Evolutionary conservation across 768 basidiomycete genomes (phyloP), one percentile per base, ranked within the genome.

Genomic region (Pleurotus platypus): DNA sequence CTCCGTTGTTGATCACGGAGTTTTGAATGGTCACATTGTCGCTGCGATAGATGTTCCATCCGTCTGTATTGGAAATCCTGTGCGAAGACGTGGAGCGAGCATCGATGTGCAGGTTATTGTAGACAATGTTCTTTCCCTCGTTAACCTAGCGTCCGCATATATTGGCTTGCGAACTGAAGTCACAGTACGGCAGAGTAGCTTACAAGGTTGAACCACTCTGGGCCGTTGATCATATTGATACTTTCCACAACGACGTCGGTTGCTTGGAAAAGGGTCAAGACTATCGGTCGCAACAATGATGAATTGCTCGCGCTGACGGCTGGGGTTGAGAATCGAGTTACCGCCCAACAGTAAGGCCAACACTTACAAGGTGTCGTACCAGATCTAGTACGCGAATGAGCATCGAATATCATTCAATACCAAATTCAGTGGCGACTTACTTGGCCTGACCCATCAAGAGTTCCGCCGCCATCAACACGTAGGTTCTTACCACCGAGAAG

Each of bases 361-460:
- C 20, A 20, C 66, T 63, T 7, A 75, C 73, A 82, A 81, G 26
- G 77, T 74, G 58, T 84, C 81, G 62, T 79, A 84, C 83, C 83
- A 84, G 4, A 75, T 69, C 80, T 82, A 42, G 18, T 15, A 26
- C 6, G 27, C 9, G 26, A 20, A 20, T 20, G 20, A 20, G 20
- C 20, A 20, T 20, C 20, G 20, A 20, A 20, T 20, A 20, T 20
- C 20, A 20, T 20, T 20, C 20, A 20, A 20, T 20, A 20, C 20
- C 20, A 20, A 20, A 20, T 20, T 20, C 20, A 20, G 20, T 20
- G 20, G 20, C 0, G 3, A 51, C 76, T 54, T 59, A 81, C 80
- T 70, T 87, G 85, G 9, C 86, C 86, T 30, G 78, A 76, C 15
- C 85, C 86, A 63, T 86, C 84, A 15, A 89, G 72, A 2, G 82